These are phyloP conservation scores for Pyrenopolyporus hunteri DNA, from an alignment of 495 filamentous ascomycete genomes.

Conservation along the genomic window DNA sequence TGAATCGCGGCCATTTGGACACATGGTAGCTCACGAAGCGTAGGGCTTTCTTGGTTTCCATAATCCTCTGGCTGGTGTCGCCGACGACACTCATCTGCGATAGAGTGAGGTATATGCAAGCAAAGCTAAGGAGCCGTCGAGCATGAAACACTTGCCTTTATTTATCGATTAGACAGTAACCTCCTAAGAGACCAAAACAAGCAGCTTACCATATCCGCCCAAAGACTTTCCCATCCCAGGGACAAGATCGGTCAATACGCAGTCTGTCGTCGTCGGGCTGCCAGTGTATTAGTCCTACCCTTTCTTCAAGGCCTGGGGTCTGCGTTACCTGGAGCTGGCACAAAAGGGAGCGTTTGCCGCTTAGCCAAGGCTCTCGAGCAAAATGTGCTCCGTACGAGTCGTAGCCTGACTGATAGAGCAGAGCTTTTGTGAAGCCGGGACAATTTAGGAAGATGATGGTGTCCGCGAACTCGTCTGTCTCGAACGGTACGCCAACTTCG, in stretches of 20 bases:
- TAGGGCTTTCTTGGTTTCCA: constrained; percentile 21
- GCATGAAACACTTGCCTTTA: constrained; percentile 24
- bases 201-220: constrained; percentile 18
- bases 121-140: constrained; percentile 25
- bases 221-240: constrained; percentile 30
- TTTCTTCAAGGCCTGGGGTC: background rate
- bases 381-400: constrained; percentile 16
- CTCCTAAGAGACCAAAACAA: background rate
- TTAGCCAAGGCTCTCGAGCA: constrained; percentile 21
- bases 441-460: constrained; percentile 17
- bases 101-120: constrained; percentile 24
- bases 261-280: constrained; percentile 22
- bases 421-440: constrained; percentile 6
- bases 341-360: constrained; percentile 20
- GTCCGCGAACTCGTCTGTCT: constrained; percentile 23
- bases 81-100: constrained; percentile 23
- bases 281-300: background rate
- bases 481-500: constrained; percentile 9
- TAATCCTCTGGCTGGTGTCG: constrained; percentile 8
- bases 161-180: background rate
- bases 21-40: constrained; percentile 20
- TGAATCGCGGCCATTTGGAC: constrained; percentile 25
- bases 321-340: constrained; percentile 21
- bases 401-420: constrained; percentile 23
- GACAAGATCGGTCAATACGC: constrained; percentile 11